A percentile compares a stretch with the other conserved stretches of the same genome.
These are phyloP conservation scores for Claviceps fusiformis DNA, from an alignment of 2,329 filamentous ascomycete genomes.

Conservation along the genomic window DNA sequence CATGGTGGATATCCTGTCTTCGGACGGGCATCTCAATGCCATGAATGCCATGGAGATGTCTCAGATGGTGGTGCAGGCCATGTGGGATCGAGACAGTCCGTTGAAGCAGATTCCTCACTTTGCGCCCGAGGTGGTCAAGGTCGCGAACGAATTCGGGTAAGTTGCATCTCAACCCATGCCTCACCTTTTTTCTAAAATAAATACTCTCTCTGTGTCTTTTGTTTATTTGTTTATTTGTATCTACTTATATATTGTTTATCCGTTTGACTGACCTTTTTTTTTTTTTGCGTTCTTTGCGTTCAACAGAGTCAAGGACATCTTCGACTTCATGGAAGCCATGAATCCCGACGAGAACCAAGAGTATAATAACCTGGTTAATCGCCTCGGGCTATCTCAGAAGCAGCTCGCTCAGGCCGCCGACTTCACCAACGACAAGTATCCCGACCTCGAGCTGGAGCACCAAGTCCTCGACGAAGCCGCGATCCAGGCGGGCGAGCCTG, in stretches of 20 bases:
- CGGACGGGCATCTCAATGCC: constrained; percentile 89
- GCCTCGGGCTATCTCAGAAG: constrained; percentile 62
- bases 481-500: constrained; percentile 66
- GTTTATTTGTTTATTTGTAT: too few relatives aligned
- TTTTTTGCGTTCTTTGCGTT: not conserved
- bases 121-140: constrained; percentile 67
- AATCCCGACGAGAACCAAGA: constrained; percentile 84
- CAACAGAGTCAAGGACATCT: constrained; percentile 72
- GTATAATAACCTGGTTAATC: constrained; percentile 63
- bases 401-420: constrained; percentile 81
- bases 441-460: constrained; percentile 84
- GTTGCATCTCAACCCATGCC: constrained; percentile 12
- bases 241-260: not conserved
- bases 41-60: constrained; percentile 99
- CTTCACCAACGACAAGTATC: constrained; percentile 95
- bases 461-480: constrained; percentile 69
- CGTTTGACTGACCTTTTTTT: constrained; percentile 16
- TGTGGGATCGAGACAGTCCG: constrained; percentile 97
- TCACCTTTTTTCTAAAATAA: not conserved
- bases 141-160: constrained; percentile 64
- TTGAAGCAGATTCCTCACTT: constrained; percentile 98
- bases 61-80: constrained; percentile 96
- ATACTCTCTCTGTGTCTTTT: not conserved
- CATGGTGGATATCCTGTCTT: constrained; percentile 87
- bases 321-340: constrained; percentile 98